These are phyloP conservation scores for Triticum aestivum DNA, from an alignment of 176 grass and related monocot genomes.

Conservation along the genomic window DNA sequence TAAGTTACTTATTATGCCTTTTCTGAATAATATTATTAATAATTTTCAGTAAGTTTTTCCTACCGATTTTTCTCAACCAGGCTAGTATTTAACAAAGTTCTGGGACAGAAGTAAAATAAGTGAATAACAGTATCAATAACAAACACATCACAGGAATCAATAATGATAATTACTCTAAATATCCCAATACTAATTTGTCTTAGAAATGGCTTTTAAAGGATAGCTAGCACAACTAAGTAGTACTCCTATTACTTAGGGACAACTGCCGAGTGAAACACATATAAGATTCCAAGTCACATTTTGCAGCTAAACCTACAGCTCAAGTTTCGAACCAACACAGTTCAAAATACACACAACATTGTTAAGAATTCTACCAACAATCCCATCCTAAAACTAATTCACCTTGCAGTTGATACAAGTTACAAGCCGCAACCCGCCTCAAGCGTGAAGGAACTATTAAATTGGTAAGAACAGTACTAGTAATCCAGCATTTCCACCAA, in stretches of 20 bases:
- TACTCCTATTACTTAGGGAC: not conserved
- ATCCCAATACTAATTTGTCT: not conserved
- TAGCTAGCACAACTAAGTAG: not conserved
- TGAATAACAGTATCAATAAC: not conserved
- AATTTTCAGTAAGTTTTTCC: not conserved
- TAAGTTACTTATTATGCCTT: not conserved
- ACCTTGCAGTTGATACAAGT: not conserved
- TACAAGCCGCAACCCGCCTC: not conserved
- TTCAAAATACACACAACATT: not conserved
- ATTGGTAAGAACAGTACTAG: conserved; percentile 2
- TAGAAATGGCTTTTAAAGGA: not conserved
- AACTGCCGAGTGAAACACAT: not conserved
- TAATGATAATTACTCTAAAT: not conserved
- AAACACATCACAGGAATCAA: not conserved
- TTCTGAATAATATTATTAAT: not conserved
- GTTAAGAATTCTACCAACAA: not conserved
- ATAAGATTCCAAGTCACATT: not conserved
- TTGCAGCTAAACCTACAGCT: not conserved
- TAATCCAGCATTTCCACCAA: not conserved
- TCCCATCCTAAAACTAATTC: conserved; percentile 1
- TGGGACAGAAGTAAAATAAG: not conserved
- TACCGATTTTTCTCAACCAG: not conserved
- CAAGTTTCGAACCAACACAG: not conserved
- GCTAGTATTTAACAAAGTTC: not conserved
- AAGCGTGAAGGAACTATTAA: not conserved